Evolutionary conservation across 192 early-diverging fungal species (phyloP).

Genomic region (Geosiphon pyriformis): DNA sequence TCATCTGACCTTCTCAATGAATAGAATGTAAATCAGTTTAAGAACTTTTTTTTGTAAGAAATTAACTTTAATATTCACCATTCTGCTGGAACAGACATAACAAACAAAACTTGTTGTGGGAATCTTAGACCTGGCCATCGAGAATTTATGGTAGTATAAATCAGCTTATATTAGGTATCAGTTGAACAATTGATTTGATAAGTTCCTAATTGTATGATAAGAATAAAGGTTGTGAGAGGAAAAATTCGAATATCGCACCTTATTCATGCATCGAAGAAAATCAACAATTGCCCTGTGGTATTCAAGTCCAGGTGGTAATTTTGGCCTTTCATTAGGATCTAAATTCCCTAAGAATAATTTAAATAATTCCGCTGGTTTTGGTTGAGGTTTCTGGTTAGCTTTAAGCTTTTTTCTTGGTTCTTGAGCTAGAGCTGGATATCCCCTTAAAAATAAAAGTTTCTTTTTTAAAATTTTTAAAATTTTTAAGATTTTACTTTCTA

Average conservation of each 20-base stretch:
- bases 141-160: conserved; percentile 2
- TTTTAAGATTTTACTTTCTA: background rate
- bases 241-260: background rate
- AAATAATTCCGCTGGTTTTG: background rate
- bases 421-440: background rate
- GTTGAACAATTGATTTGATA: too few relatives aligned
- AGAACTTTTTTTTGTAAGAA: background rate
- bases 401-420: background rate
- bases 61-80: background rate
- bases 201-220: too few relatives aligned
- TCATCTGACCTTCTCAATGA: background rate
- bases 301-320: background rate
- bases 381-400: background rate
- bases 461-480: conserved; percentile 8
- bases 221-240: background rate
- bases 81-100: background rate
- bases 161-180: too few relatives aligned
- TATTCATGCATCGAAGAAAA: conserved; percentile 13
- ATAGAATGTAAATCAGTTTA: background rate
- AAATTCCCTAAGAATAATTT: conserved; percentile 12
- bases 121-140: conserved; percentile 17
- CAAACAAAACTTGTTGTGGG: background rate
- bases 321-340: background rate
- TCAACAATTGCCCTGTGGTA: conserved; percentile 8
- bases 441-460: background rate